A percentile compares a stretch with the other conserved stretches of the same genome.
phyloP scores from a whole-genome alignment of 805 yeast species.

The Saturnispora halmiae region DNA sequence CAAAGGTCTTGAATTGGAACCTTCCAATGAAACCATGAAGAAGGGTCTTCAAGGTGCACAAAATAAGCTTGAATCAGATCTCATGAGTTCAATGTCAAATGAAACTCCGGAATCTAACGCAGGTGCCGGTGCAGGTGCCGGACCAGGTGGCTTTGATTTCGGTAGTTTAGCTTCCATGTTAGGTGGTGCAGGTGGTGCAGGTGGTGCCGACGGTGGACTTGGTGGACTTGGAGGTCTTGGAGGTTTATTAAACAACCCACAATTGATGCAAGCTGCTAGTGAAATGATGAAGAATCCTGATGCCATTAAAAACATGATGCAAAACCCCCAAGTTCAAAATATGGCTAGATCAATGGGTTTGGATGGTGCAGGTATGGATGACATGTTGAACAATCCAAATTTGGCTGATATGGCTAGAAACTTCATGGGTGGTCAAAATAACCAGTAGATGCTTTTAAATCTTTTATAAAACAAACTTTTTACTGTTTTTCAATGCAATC shows the following conservation, averaged over 20 bases:
- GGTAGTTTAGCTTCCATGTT: conserved; percentile 49
- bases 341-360: conserved; percentile 75
- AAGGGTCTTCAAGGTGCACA: conserved; percentile 92
- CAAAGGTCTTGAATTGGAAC: conserved; percentile 80
- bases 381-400: conserved; percentile 75
- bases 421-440: conserved; percentile 42
- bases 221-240: conserved; percentile 71
- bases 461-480: not conserved
- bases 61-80: conserved; percentile 71
- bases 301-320: conserved; percentile 64
- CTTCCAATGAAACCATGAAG: conserved; percentile 80
- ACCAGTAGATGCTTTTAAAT: not conserved
- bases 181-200: conserved; percentile 30
- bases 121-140: conserved; percentile 23
- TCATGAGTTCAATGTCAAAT: conserved; percentile 35
- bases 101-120: conserved; percentile 19
- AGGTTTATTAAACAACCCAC: conserved; percentile 72
- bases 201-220: conserved; percentile 59
- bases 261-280: conserved; percentile 80
- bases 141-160: conserved; percentile 57
- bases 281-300: conserved; percentile 80
- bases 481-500: not conserved
- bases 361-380: conserved; percentile 54
- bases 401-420: conserved; percentile 61
- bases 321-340: conserved; percentile 81